A percentile compares a stretch with the other conserved stretches of the same genome.
These are phyloP conservation scores for Artemisia tridentata DNA, from an alignment of 129 eudicot species.

Conservation along the genomic window DNA sequence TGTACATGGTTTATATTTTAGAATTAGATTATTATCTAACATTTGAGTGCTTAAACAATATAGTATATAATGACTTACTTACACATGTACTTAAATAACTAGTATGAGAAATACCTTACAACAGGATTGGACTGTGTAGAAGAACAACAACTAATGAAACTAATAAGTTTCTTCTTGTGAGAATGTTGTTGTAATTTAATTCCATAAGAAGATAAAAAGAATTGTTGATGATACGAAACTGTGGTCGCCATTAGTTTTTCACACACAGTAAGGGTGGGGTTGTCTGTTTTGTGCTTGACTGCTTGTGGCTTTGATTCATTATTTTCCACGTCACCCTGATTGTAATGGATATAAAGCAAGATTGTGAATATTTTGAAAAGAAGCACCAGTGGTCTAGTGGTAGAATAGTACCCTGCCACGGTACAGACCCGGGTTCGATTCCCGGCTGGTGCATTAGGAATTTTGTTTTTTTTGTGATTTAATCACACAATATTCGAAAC, in stretches of 20 bases:
- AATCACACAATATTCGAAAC: too few relatives aligned
- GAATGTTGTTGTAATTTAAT: background rate
- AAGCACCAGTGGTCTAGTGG: slow-evolving; percentile 99
- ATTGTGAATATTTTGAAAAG: too few relatives aligned
- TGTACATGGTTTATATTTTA: too few relatives aligned
- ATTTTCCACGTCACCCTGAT: background rate
- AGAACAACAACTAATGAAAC: background rate
- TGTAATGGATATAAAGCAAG: too few relatives aligned
- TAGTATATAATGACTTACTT: background rate
- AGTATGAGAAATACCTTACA: background rate
- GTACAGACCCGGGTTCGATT: slow-evolving; percentile 99
- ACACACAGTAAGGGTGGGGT: background rate
- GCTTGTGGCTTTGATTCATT: background rate
- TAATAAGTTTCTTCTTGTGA: background rate
- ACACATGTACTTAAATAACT: background rate
- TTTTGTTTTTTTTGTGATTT: too few relatives aligned
- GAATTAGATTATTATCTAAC: too few relatives aligned
- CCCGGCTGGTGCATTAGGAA: slow-evolving; percentile 95
- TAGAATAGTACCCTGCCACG: slow-evolving; percentile 99
- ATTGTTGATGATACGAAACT: slow-evolving; percentile 5
- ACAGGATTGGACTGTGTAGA: background rate
- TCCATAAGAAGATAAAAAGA: background rate
- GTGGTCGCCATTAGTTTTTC: background rate
- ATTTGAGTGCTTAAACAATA: background rate
- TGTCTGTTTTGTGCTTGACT: background rate